phyloP scores from a whole-genome alignment of 1,139 yeast species.

The Yamadazyma songkhlaensis region DNA sequence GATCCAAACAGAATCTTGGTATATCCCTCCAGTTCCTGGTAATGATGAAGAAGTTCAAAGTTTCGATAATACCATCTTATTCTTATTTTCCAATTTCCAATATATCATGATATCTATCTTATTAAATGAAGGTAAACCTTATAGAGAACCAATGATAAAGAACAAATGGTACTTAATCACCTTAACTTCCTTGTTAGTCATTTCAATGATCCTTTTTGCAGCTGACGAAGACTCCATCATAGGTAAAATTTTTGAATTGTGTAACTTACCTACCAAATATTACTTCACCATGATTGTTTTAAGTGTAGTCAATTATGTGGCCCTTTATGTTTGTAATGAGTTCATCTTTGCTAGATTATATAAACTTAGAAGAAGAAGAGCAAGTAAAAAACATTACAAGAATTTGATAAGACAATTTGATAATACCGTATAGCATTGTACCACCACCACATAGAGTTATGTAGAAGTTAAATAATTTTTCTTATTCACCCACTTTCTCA shows the following conservation, averaged over 20 bases:
- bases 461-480: neutral
- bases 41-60: slow-evolving; percentile 82
- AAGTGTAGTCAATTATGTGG: slow-evolving; percentile 49
- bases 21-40: slow-evolving; percentile 76
- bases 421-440: neutral
- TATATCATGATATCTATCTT: slow-evolving; percentile 81
- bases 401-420: slow-evolving; percentile 20
- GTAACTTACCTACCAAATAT: slow-evolving; percentile 53
- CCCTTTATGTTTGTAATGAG: slow-evolving; percentile 37
- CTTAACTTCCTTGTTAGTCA: slow-evolving; percentile 43
- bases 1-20: slow-evolving; percentile 68
- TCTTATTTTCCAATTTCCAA: slow-evolving; percentile 81
- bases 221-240: slow-evolving; percentile 48
- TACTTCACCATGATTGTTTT: slow-evolving; percentile 47
- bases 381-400: slow-evolving; percentile 42
- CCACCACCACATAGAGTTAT: neutral
- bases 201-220: slow-evolving; percentile 51
- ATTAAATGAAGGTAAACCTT: slow-evolving; percentile 93
- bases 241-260: slow-evolving; percentile 74
- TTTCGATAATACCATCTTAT: slow-evolving; percentile 84
- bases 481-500: neutral
- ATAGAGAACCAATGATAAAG: slow-evolving; percentile 68
- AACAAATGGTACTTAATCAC: slow-evolving; percentile 73
- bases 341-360: slow-evolving; percentile 2
- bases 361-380: neutral